Conservation (phyloP, 164 flowering plant genomes). For the Annona cherimola region DNA sequence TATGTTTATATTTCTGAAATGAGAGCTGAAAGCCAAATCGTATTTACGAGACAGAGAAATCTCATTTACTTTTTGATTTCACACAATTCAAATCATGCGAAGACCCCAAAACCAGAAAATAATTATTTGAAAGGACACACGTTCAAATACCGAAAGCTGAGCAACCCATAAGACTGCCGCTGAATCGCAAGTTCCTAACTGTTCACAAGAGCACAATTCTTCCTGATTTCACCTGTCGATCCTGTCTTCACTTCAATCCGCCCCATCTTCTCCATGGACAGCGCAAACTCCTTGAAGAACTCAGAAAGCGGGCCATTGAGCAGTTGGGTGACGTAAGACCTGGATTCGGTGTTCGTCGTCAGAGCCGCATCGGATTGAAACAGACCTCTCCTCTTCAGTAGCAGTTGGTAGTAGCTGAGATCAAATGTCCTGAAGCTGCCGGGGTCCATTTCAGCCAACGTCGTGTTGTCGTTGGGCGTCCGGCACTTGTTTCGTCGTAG, state of each 20-base stretch:
- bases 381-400: conserved; percentile 54
- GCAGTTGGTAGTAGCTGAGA: conserved; percentile 31
- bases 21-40: too few species aligned
- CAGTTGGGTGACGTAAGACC: conserved; percentile 23
- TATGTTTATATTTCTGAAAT: too few species aligned
- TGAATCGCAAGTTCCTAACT: conserved; percentile 2
- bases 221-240: conserved; percentile 26
- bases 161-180: too few species aligned
- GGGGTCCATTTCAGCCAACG: conserved; percentile 58
- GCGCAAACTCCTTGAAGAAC: conserved; percentile 45
- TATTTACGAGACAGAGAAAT: background rate
- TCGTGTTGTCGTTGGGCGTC: conserved; percentile 26
- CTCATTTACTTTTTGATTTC: too few species aligned
- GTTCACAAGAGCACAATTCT: conserved; percentile 26
- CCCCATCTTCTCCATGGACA: conserved; percentile 39
- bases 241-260: conserved; percentile 27
- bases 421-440: conserved; percentile 59
- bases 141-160: background rate
- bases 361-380: conserved; percentile 63
- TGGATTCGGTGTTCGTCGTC: conserved; percentile 30
- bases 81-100: background rate
- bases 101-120: background rate
- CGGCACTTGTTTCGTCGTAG: conserved; percentile 37
- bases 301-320: conserved; percentile 10
- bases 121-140: background rate